Percentiles rank a stretch among this genome's conserved stretches.
Evolutionary conservation across 345 rosid genomes (phyloP).

Genomic region (Eucalyptus sp.): DNA sequence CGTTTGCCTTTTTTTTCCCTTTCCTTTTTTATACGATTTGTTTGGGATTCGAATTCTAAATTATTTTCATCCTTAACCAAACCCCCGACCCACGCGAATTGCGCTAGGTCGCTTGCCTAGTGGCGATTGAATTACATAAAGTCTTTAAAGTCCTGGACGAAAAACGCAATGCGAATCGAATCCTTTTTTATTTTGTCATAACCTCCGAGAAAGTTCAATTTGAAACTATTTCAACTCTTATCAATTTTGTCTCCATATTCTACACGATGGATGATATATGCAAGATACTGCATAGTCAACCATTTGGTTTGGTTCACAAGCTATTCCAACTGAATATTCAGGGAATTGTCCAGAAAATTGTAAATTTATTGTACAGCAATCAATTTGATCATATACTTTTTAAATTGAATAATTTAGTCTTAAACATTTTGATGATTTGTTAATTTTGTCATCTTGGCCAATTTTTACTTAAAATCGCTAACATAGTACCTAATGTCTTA

Average conservation of each 20-base stretch:
- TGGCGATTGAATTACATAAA: not conserved
- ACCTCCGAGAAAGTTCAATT: not conserved
- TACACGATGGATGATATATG: not conserved
- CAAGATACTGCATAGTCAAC: not conserved
- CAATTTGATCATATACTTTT: not conserved
- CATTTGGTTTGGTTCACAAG: not conserved
- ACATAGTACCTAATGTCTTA: fast-evolving
- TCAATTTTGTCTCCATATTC: not conserved
- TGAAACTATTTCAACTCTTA: not conserved
- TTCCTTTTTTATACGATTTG: not conserved
- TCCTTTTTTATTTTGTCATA: not conserved
- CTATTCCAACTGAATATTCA: fast-evolving
- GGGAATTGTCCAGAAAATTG: not conserved
- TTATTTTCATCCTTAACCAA: not conserved
- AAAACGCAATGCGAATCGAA: fast-evolving
- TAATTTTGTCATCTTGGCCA: not conserved
- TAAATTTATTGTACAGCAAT: fast-evolving
- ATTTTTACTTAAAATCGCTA: not conserved
- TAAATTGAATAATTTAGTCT: not conserved
- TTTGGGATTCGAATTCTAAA: not conserved
- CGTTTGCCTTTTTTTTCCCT: not conserved
- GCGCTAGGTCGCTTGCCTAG: not conserved
- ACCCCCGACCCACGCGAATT: not conserved
- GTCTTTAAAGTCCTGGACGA: fast-evolving
- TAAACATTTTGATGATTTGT: not conserved